Percentiles rank a stretch among this genome's conserved stretches.
Conservation (phyloP, 2,329 filamentous ascomycete species). For the Stemphylium vesicarium region DNA sequence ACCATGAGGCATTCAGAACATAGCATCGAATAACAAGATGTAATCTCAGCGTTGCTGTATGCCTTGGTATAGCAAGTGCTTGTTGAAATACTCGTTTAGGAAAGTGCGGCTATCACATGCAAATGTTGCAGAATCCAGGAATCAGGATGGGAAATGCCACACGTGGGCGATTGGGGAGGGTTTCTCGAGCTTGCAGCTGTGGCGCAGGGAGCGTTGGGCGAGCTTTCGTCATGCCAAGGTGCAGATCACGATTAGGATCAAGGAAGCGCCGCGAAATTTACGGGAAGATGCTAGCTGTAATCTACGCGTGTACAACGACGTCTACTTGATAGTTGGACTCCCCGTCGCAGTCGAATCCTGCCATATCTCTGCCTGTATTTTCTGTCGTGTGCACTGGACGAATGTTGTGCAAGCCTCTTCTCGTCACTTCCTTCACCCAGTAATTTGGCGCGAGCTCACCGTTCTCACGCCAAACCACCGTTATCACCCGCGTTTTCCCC, state of each 20-base stretch:
- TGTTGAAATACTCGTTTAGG: too few relatives aligned
- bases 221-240: conserved; percentile 33
- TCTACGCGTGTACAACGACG: conserved; percentile 28
- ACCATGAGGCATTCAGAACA: not conserved
- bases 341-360: not conserved
- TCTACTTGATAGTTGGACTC: not conserved
- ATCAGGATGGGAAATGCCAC: conserved; percentile 22
- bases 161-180: conserved; percentile 18
- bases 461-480: not conserved
- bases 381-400: not conserved
- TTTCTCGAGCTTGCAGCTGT: conserved; percentile 5
- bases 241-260: conserved; percentile 31
- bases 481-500: conserved; percentile 22
- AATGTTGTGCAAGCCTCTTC: conserved; percentile 1
- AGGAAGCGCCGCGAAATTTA: conserved; percentile 34
- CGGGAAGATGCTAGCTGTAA: conserved; percentile 19
- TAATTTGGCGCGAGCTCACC: conserved; percentile 16
- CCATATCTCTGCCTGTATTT: not conserved
- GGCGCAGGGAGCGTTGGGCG: conserved; percentile 25
- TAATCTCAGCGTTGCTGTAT: too few relatives aligned
- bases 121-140: conserved; percentile 11
- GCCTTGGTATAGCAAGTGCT: too few relatives aligned
- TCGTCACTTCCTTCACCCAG: conserved; percentile 6
- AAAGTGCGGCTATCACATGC: conserved; percentile 1
- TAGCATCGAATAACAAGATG: not conserved